Conservation (phyloP, 306 rosid species). For the Benincasa hispida region DNA sequence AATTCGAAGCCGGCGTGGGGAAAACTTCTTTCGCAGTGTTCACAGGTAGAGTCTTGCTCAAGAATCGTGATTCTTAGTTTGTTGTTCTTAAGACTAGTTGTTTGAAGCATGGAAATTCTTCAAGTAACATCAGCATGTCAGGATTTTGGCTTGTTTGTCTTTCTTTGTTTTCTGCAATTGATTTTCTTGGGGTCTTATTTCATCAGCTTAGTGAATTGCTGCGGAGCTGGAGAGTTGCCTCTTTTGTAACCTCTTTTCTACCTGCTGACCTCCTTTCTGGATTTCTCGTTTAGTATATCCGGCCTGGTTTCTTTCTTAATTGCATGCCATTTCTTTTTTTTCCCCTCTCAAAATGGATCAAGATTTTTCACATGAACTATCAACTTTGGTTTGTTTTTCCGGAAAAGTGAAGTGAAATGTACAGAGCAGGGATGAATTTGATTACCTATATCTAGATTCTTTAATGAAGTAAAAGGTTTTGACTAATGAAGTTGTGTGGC, state of each 20-base stretch:
- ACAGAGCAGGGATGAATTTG: neutral
- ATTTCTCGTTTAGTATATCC: neutral
- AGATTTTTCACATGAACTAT: neutral
- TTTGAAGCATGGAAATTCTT: neutral
- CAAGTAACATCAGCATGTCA: neutral
- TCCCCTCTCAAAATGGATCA: neutral
- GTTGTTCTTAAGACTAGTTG: neutral
- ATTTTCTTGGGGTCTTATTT: neutral
- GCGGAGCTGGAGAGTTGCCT: neutral
- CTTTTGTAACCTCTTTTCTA: neutral
- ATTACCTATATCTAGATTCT: neutral
- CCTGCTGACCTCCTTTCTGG: neutral
- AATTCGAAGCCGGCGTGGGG: slow-evolving; percentile 61
- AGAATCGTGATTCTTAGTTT: neutral
- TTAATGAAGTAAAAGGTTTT: neutral
- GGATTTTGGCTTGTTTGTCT: neutral
- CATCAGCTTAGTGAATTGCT: neutral
- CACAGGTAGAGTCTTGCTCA: slow-evolving; percentile 47
- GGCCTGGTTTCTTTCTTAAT: neutral
- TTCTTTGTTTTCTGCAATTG: neutral
- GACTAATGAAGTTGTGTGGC: neutral
- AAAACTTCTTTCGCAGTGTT: slow-evolving; percentile 77
- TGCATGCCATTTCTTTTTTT: neutral
- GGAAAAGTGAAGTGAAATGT: neutral
- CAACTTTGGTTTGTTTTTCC: neutral